These are phyloP conservation scores for Xylaria sp. DNA, from an alignment of 2,329 filamentous ascomycete species.

Conservation along the genomic window DNA sequence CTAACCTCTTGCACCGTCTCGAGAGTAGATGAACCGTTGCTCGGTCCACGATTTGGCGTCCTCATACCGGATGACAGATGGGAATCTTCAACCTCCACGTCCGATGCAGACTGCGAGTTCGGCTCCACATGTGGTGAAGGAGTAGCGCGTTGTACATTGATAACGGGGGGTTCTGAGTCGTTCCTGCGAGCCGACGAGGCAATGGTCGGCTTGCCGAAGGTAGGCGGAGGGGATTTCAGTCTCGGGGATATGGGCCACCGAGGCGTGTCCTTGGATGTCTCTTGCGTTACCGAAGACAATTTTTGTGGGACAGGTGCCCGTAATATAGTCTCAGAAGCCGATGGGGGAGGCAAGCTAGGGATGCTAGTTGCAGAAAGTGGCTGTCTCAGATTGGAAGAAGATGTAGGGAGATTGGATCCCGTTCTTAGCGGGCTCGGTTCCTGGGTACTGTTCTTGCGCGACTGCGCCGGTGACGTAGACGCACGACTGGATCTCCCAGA, in stretches of 20 bases:
- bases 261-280: conserved; percentile 65
- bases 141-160: conserved; percentile 64
- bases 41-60: conserved; percentile 69
- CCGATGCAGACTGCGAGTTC: conserved; percentile 54
- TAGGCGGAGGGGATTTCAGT: conserved; percentile 79
- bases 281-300: conserved; percentile 58
- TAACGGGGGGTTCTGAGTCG: conserved; percentile 63
- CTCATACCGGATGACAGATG: conserved; percentile 64
- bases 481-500: conserved; percentile 44
- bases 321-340: conserved; percentile 66
- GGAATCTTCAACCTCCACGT: conserved; percentile 65
- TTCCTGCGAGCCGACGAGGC: conserved; percentile 52
- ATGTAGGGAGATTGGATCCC: conserved; percentile 65
- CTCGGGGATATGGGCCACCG: conserved; percentile 83
- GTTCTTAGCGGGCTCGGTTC: conserved; percentile 72
- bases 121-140: conserved; percentile 59
- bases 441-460: conserved; percentile 73
- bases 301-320: conserved; percentile 75
- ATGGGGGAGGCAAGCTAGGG: conserved; percentile 70
- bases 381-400: conserved; percentile 70
- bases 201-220: conserved; percentile 55
- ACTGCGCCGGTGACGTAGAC: conserved; percentile 56
- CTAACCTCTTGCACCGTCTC: conserved; percentile 95
- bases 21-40: conserved; percentile 70
- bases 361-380: conserved; percentile 74